phyloP scores from a whole-genome alignment of 371 early-diverging fungal species.

The Haplosporangium sp. region DNA sequence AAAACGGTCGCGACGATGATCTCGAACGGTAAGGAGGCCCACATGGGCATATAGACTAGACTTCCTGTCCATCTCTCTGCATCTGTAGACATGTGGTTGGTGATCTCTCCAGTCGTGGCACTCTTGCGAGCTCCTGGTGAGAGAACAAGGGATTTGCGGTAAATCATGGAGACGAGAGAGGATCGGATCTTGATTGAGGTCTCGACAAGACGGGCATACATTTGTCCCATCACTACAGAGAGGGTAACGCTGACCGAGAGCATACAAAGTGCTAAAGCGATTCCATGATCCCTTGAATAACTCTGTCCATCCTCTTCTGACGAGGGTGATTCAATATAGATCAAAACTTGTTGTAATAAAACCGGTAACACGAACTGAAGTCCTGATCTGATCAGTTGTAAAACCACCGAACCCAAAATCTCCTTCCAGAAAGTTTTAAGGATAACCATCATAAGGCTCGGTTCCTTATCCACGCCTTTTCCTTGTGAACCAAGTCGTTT shows the following conservation, averaged over 20 bases:
- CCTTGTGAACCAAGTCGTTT: too few relatives aligned
- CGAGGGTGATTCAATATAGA: constrained; percentile 3
- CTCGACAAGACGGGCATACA: constrained; percentile 11
- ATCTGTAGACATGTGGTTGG: constrained; percentile 85
- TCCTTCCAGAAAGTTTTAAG: too few relatives aligned
- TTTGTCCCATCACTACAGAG: constrained; percentile 24
- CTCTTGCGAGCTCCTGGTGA: constrained; percentile 66
- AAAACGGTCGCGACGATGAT: constrained; percentile 7
- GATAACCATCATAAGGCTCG: too few relatives aligned
- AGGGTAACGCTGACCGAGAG: constrained; percentile 4
- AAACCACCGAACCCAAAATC: too few relatives aligned
- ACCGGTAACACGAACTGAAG: constrained; percentile 10
- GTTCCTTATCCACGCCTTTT: too few relatives aligned
- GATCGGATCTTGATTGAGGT: constrained; percentile 61
- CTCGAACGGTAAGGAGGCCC: constrained; percentile 21
- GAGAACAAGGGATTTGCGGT: constrained; percentile 85
- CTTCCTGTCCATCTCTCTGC: constrained; percentile 58
- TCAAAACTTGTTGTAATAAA: constrained; percentile 2
- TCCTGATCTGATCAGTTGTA: too few relatives aligned
- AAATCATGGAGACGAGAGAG: constrained; percentile 86
- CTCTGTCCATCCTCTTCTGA: not conserved
- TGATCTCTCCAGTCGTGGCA: constrained; percentile 73
- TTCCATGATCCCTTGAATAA: not conserved
- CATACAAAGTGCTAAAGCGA: constrained; percentile 17
- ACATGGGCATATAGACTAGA: not conserved